These are phyloP conservation scores for Antrodiella citrinella DNA, from an alignment of 768 basidiomycete genomes.

Conservation along the genomic window DNA sequence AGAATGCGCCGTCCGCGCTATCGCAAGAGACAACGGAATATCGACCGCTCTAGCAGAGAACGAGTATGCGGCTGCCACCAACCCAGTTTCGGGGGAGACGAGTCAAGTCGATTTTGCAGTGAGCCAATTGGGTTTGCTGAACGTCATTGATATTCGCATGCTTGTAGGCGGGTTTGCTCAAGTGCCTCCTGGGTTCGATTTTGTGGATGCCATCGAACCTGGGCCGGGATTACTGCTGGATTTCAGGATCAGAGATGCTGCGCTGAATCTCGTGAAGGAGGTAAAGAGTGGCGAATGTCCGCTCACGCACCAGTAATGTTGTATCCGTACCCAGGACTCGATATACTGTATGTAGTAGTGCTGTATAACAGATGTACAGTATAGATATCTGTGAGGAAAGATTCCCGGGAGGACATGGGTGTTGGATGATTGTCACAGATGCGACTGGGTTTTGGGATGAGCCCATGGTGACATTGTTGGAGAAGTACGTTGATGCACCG, in stretches of 20 bases:
- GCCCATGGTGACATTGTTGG: no score
- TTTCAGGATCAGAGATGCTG: conserved; percentile 3
- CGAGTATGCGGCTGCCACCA: background rate
- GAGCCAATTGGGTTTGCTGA: conserved; percentile 1
- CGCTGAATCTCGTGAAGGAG: conserved; percentile 1
- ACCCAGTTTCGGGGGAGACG: background rate
- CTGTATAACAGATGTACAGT: no score
- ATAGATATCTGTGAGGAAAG: no score
- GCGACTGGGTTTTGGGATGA: no score
- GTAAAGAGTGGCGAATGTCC: background rate
- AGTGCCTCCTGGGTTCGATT: background rate
- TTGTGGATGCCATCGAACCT: conserved; percentile 3
- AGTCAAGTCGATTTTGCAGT: background rate
- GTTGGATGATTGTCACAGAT: no score
- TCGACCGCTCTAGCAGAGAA: background rate
- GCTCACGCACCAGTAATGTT: no score
- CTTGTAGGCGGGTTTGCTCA: conserved; percentile 1
- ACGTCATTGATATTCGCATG: conserved; percentile 2
- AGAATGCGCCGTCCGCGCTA: conserved; percentile 1
- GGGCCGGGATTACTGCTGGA: conserved; percentile 1
- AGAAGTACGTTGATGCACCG: no score
- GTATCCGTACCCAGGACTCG: no score
- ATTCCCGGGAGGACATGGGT: no score
- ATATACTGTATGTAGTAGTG: no score
- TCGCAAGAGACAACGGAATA: background rate